These are phyloP conservation scores for Rhizomucor pusillus DNA, from an alignment of 371 early-diverging fungal genomes.

Conservation along the genomic window DNA sequence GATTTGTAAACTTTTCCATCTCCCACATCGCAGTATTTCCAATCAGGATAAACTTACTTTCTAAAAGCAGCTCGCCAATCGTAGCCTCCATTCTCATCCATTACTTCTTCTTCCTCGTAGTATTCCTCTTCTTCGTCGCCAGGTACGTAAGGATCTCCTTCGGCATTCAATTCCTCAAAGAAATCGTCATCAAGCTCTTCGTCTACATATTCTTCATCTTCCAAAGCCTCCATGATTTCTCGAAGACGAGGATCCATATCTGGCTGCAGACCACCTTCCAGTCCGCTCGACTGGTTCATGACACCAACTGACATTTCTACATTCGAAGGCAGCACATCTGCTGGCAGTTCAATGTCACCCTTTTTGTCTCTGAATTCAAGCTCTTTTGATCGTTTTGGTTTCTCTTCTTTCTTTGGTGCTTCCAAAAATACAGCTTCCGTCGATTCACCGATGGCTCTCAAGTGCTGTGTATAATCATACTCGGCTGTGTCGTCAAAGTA, in stretches of 20 bases:
- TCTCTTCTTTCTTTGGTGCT: slow-evolving; percentile 51
- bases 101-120: slow-evolving; percentile 44
- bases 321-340: slow-evolving; percentile 71
- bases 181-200: slow-evolving; percentile 76
- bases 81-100: slow-evolving; percentile 43
- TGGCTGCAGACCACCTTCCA: slow-evolving; percentile 67
- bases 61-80: slow-evolving; percentile 70
- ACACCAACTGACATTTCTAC: slow-evolving; percentile 53
- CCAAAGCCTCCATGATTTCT: slow-evolving; percentile 87
- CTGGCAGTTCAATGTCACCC: slow-evolving; percentile 59
- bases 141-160: slow-evolving; percentile 42
- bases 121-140: slow-evolving; percentile 47
- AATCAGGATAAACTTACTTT: slow-evolving; percentile 43
- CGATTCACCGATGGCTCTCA: slow-evolving; percentile 78
- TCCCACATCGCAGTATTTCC: not conserved
- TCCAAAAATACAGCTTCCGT: slow-evolving; percentile 80
- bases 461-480: slow-evolving; percentile 93
- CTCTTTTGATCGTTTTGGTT: slow-evolving; percentile 24
- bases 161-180: slow-evolving; percentile 62
- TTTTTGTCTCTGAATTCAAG: slow-evolving; percentile 19
- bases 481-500: slow-evolving; percentile 77
- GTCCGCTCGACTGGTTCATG: slow-evolving; percentile 39
- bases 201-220: slow-evolving; percentile 84
- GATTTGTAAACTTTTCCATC: not conserved
- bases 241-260: slow-evolving; percentile 79